Percentiles rank a stretch among this genome's conserved stretches.
Conservation (phyloP, 2,329 filamentous ascomycete species). For the Ciborinia camelliae region DNA sequence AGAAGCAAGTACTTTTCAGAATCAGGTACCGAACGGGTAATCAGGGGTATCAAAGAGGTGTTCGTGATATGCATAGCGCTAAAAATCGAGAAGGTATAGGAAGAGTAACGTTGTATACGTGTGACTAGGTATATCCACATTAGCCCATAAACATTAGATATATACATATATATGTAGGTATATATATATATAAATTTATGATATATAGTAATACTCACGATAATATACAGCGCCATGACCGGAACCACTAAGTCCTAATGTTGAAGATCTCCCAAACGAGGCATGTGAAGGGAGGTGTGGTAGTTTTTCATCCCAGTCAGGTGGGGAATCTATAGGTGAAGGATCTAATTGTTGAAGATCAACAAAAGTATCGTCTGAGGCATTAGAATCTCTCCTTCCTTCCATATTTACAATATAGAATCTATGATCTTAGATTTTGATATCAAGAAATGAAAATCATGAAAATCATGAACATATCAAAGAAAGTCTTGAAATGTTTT, state of each 20-base stretch:
- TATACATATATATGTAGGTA: too few species aligned
- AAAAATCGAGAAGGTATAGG: conserved; percentile 78
- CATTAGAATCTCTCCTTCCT: conserved; percentile 39
- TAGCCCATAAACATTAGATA: background rate
- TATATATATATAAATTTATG: background rate
- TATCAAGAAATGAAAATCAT: conserved; percentile 7
- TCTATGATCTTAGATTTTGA: background rate
- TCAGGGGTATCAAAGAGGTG: conserved; percentile 74
- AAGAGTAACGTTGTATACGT: conserved; percentile 82
- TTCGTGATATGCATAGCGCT: conserved; percentile 74
- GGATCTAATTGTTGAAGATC: conserved; percentile 79
- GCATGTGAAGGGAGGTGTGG: conserved; percentile 43
- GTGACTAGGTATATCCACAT: conserved; percentile 53
- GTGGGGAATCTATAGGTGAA: conserved; percentile 63
- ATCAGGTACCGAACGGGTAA: conserved; percentile 67
- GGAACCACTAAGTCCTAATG: conserved; percentile 56
- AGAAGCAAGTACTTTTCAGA: conserved; percentile 87
- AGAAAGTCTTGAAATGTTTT: background rate
- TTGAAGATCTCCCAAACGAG: conserved; percentile 38
- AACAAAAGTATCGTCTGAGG: conserved; percentile 54
- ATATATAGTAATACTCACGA: conserved; percentile 50
- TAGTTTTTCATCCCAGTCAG: conserved; percentile 45
- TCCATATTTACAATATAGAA: conserved; percentile 2
- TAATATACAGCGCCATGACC: conserved; percentile 74
- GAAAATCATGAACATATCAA: background rate